These are phyloP conservation scores for Fraxinus albicans DNA, from an alignment of 305 asterid species.

Conservation along the genomic window DNA sequence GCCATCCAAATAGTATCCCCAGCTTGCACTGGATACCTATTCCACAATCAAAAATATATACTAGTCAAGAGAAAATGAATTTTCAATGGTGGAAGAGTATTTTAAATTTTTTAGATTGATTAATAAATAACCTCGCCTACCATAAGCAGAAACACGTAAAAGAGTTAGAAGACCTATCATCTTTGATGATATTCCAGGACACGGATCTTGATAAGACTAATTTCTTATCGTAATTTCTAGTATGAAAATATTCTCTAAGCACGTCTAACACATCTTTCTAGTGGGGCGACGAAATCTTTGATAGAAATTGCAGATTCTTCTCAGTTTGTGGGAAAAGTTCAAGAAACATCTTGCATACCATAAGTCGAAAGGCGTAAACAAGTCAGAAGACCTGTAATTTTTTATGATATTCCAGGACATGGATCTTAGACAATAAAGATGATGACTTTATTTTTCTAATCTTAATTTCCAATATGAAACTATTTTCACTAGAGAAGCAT, in stretches of 20 bases:
- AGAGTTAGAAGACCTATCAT: background rate
- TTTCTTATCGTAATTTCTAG: background rate
- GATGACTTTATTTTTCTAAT: background rate
- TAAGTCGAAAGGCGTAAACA: background rate
- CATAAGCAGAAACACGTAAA: background rate
- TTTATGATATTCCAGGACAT: background rate
- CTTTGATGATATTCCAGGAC: background rate
- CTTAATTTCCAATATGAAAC: background rate
- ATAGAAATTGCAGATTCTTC: background rate
- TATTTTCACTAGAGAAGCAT: background rate
- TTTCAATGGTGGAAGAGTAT: background rate
- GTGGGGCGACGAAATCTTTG: background rate
- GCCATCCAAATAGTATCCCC: slow-evolving; percentile 99
- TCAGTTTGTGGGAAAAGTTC: background rate
- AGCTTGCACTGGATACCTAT: slow-evolving; percentile 92
- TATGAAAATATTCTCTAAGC: background rate
- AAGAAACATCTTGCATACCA: background rate
- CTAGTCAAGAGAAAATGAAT: background rate
- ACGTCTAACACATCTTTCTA: background rate
- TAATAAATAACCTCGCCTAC: background rate
- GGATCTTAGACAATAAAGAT: background rate
- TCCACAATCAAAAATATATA: slow-evolving; percentile 2
- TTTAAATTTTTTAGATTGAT: background rate
- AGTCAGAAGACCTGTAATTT: background rate
- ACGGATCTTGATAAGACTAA: background rate